phyloP scores from a whole-genome alignment of 768 basidiomycete species.

The Daedaleopsis nitida region DNA sequence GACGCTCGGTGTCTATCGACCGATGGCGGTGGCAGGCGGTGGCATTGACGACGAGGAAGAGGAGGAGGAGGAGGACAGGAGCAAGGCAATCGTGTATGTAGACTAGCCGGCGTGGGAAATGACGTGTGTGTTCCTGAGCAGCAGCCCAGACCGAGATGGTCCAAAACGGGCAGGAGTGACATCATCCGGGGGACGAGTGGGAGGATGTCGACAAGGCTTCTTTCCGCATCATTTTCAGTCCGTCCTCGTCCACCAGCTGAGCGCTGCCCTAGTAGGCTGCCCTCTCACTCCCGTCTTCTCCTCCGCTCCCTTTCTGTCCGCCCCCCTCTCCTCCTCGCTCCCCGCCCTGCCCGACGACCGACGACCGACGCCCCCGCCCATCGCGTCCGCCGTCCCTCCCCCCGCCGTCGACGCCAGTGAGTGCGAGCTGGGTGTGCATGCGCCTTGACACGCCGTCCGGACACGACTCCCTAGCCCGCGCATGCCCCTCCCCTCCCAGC shows the following conservation, averaged over 20 bases:
- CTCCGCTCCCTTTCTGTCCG: constrained; percentile 25
- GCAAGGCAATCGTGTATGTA: neutral
- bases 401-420: constrained; percentile 42
- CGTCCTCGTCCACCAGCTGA: neutral
- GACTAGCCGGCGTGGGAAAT: constrained; percentile 25
- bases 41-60: constrained; percentile 1
- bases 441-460: constrained; percentile 1
- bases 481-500: constrained; percentile 1
- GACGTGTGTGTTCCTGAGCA: constrained; percentile 25
- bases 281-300: constrained; percentile 22
- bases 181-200: constrained; percentile 21
- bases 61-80: neutral
- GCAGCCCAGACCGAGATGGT: constrained; percentile 6
- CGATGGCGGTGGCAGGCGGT: neutral
- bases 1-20: neutral
- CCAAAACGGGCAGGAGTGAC: constrained; percentile 21
- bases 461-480: constrained; percentile 8
- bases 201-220: constrained; percentile 21
- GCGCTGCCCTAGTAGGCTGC: too few species aligned
- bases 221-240: constrained; percentile 25
- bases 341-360: neutral
- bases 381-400: constrained; percentile 32
- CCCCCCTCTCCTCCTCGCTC: constrained; percentile 7
- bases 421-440: constrained; percentile 23
- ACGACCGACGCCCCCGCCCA: constrained; percentile 32